Evolutionary conservation across 2,329 filamentous ascomycete species (phyloP).

Genomic region (Fusarium graminum): DNA sequence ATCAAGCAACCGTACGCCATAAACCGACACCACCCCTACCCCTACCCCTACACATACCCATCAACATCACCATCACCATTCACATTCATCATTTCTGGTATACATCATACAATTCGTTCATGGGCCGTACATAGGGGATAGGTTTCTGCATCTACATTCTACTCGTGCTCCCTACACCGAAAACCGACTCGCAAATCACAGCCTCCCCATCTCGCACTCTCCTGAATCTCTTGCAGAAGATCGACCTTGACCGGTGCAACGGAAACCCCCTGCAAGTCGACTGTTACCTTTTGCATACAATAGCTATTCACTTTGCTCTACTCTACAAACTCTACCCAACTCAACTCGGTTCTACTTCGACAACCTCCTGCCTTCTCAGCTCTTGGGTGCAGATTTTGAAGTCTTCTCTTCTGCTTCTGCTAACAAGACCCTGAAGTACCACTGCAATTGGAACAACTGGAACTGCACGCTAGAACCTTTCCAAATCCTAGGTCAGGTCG

Average conservation of each 20-base stretch:
- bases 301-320: not conserved
- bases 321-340: constrained; percentile 15
- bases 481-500: constrained; percentile 33
- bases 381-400: constrained; percentile 15
- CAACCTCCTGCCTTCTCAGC: constrained; percentile 16
- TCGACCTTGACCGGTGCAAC: constrained; percentile 45
- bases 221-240: constrained; percentile 39
- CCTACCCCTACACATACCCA: constrained; percentile 7
- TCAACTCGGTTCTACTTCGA: constrained; percentile 11
- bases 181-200: constrained; percentile 35
- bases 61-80: no score
- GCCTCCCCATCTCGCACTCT: constrained; percentile 37
- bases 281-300: constrained; percentile 1
- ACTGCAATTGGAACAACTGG: not conserved
- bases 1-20: constrained; percentile 45
- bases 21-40: constrained; percentile 44
- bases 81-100: not conserved
- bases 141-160: constrained; percentile 21
- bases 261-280: constrained; percentile 34
- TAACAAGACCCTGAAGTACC: constrained; percentile 30
- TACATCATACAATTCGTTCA: constrained; percentile 15
- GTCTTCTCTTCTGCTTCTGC: not conserved
- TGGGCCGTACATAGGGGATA: constrained; percentile 24
- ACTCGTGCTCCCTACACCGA: constrained; percentile 34
- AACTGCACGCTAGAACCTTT: constrained; percentile 41